Base-by-base conservation (phyloP, 208 protist genomes). In the Acanthamoeba castellanii region DNA sequence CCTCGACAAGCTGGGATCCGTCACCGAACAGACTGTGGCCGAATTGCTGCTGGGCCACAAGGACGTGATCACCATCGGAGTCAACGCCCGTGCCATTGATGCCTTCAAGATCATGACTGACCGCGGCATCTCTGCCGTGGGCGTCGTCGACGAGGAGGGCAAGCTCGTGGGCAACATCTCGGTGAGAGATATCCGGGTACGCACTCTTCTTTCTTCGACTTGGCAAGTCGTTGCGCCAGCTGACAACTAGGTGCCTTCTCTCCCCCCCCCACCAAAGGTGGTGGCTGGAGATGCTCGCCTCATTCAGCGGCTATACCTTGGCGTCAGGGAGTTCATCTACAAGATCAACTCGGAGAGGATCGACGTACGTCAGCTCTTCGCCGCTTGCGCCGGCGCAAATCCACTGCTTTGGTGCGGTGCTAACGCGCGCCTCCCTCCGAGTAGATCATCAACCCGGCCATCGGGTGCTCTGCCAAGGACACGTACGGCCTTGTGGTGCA, bases 241-340 rank as follows among this genome's bases (percentile, higher is more conserved):
- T 45, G 42, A 8, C 42, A 3, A 45, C 42, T 45, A 8, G 42
- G 42, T 45, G 42, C 42, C 1, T 68, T n/a, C 61, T 25, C 27
- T 68, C 4, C 27, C 22, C 59, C 6, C 59, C 59, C 11, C 4
- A 16, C 59, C 1, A 32, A 0, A 72, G 66, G 66, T 72, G 66
- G 34, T 72, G 0, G 66, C 66, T 0, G 66, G 11, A 14, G 66
- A 72, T 72, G 66, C 66, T 13, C 66, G 66, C 66, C 66, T 72
- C 66, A 72, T 72, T 37, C 66, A 72, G 66, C 66, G 66, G 30
- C 16, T 72, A 30, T 72, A 72, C 66, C 66, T 72, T 27, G 66
- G 66, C 66, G 66, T 72, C n/a, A 72, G 66, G 66, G 66, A 72
- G 66, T 72, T 72, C 66, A 37, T 72, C n/a, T 72, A 72, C 66